Conservation (phyloP, 106 monocot species). For the Phalaenopsis equestris region DNA sequence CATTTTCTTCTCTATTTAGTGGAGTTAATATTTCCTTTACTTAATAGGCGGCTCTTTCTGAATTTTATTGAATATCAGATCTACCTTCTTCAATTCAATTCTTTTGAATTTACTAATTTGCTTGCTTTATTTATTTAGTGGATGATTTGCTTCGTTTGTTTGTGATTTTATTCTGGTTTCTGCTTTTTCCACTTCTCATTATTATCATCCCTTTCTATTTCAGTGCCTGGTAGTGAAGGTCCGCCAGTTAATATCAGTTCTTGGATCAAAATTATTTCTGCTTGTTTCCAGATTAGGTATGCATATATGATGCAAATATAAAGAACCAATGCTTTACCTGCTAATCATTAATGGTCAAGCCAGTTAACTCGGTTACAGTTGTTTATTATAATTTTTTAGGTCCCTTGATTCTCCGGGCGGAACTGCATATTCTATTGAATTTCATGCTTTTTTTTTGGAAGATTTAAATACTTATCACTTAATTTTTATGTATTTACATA, state of each 20-base stretch:
- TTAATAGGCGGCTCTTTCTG: too few relatives aligned
- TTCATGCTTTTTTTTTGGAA: background rate
- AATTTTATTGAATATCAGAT: background rate
- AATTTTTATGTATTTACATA: too few relatives aligned
- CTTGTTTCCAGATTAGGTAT: conserved; percentile 76
- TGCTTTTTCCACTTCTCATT: background rate
- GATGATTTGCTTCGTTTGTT: background rate
- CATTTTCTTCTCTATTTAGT: background rate
- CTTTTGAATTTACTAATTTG: background rate
- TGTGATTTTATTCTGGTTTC: background rate
- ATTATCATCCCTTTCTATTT: conserved; percentile 9
- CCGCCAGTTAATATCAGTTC: conserved; percentile 70
- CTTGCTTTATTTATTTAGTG: background rate
- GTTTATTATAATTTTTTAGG: too few relatives aligned
- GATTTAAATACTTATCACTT: too few relatives aligned
- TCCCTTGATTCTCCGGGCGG: background rate
- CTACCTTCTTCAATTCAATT: background rate
- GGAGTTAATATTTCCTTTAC: background rate
- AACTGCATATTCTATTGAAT: background rate
- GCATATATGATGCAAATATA: background rate
- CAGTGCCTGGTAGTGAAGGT: conserved; percentile 40
- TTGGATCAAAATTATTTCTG: conserved; percentile 67
- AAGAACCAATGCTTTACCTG: background rate
- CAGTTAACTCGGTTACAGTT: background rate
- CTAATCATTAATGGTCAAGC: background rate